Base-by-base conservation (phyloP, 2,329 filamentous ascomycete species). In the Sphaerostilbella broomeana region DNA sequence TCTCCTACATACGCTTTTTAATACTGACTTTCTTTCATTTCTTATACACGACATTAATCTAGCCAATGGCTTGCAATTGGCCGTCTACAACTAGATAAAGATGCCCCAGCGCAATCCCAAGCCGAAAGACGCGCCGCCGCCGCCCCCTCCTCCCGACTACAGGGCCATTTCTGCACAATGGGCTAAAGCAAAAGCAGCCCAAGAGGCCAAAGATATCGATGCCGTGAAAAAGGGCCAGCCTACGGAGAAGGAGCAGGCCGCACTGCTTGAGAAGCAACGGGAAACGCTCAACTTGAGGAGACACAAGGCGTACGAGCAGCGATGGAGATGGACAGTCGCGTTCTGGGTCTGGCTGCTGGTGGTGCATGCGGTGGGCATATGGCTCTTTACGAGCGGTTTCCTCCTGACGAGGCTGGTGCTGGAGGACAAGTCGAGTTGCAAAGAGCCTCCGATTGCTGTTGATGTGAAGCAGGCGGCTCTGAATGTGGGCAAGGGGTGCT, bases 381-480 rank as follows among this genome's bases (percentile, higher is more conserved):
- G 84, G 58, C 84, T 95, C 57, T 98, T 98, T 65, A 94, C 87
- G 18, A 88, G 84, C 59, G 92, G 92, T 25, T 98, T 98, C 62
- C 77, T 98, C 47, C 76, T 98, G 48, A 95, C 90, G 40, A 79
- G 92, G 43, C 67, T 87, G 46, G 82, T 90, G 36, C 72, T 92
- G 42, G 81, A 87, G 47, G 77, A 87, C 53, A 84, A 81, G 58
- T 88, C 86, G 10, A 70, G 70, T 42, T 92, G 86, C 60, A 65
- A 69, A 9, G 62, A 69, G 28, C 79, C 85, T 35, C 90, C 92
- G 4, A 75, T 84, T 43, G 70, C 75, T 4, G 75, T 84, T 43
- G 70, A 75, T 22, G 64, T 58, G 40, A 51, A 47, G 7, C 47
- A 52, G 38, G 59, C 70, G 38, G 53, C 61, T 11, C 51, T 64